Evolutionary conservation across 2,329 filamentous ascomycete species (phyloP).

Genomic region (Botrytis aclada): DNA sequence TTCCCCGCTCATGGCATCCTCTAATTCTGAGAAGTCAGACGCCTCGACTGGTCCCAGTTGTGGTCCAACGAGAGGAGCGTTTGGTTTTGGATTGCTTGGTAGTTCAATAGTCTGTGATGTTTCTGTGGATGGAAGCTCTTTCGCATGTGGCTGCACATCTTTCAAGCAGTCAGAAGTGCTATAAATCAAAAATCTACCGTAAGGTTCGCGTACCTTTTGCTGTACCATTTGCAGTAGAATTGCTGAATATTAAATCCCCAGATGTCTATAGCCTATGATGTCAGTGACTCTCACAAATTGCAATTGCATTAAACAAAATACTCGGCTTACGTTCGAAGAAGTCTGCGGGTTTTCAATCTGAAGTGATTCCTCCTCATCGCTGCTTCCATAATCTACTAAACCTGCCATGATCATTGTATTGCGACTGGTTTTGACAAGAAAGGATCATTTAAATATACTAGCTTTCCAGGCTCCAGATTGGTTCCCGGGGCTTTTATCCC

Average conservation of each 20-base stretch:
- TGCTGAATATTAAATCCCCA: conserved; percentile 22
- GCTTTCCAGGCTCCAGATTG: background rate
- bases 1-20: conserved; percentile 25
- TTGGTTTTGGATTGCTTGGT: conserved; percentile 9
- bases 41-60: conserved; percentile 33
- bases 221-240: conserved; percentile 24
- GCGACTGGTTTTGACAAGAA: background rate
- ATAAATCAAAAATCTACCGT: background rate
- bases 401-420: conserved; percentile 32
- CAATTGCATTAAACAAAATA: background rate
- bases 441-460: background rate
- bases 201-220: conserved; percentile 25
- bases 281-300: conserved; percentile 25
- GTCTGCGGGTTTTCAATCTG: conserved; percentile 23
- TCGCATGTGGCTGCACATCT: conserved; percentile 25
- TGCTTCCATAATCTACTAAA: conserved; percentile 42
- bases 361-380: conserved; percentile 39
- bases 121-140: background rate
- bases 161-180: conserved; percentile 21
- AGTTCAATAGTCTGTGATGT: background rate
- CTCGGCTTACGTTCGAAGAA: conserved; percentile 26
- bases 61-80: conserved; percentile 33
- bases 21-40: conserved; percentile 1
- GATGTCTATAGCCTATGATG: conserved; percentile 25
- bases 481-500: background rate